Evolutionary conservation across 768 basidiomycete species (phyloP).

Genomic region (Amanita jacksonii): DNA sequence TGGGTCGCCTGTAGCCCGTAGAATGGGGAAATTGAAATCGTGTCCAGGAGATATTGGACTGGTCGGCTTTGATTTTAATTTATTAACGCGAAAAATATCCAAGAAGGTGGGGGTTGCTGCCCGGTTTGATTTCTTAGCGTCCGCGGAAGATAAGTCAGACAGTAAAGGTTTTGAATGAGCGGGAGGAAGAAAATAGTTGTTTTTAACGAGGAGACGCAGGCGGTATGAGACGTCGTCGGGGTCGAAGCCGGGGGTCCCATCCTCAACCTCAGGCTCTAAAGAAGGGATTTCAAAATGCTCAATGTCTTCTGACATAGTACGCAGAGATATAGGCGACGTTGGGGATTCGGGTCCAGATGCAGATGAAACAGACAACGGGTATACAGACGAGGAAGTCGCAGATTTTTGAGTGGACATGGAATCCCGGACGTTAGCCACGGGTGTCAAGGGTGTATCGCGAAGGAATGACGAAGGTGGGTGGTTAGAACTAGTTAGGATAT

Average conservation of each 20-base stretch:
- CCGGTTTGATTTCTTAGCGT: slow-evolving; percentile 35
- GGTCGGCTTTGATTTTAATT: slow-evolving; percentile 54
- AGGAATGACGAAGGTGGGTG: slow-evolving; percentile 39
- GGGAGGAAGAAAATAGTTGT: slow-evolving; percentile 83
- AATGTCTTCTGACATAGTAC: slow-evolving; percentile 37
- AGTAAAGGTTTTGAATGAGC: slow-evolving; percentile 77
- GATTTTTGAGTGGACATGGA: slow-evolving; percentile 58
- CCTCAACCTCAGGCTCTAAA: slow-evolving; percentile 39
- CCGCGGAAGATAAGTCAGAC: slow-evolving; percentile 44
- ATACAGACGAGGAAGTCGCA: slow-evolving; percentile 64
- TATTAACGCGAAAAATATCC: slow-evolving; percentile 63
- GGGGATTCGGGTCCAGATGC: slow-evolving; percentile 56
- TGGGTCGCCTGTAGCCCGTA: slow-evolving; percentile 60
- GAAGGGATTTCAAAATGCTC: slow-evolving; percentile 37
- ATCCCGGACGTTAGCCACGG: slow-evolving; percentile 37
- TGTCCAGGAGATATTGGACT: slow-evolving; percentile 28
- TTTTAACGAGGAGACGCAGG: slow-evolving; percentile 73
- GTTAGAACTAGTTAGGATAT: slow-evolving; percentile 23
- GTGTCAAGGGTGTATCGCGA: slow-evolving; percentile 35
- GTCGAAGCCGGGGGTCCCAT: slow-evolving; percentile 38
- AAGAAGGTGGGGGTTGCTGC: slow-evolving; percentile 47
- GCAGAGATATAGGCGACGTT: slow-evolving; percentile 52
- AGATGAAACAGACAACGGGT: slow-evolving; percentile 64
- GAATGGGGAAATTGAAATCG: slow-evolving; percentile 33
- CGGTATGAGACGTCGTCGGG: slow-evolving; percentile 81